Evolutionary conservation across 108 stramenopile genomes (phyloP), one percentile per base, ranked within the genome.

Genomic region (Epipyxis sp.): DNA sequence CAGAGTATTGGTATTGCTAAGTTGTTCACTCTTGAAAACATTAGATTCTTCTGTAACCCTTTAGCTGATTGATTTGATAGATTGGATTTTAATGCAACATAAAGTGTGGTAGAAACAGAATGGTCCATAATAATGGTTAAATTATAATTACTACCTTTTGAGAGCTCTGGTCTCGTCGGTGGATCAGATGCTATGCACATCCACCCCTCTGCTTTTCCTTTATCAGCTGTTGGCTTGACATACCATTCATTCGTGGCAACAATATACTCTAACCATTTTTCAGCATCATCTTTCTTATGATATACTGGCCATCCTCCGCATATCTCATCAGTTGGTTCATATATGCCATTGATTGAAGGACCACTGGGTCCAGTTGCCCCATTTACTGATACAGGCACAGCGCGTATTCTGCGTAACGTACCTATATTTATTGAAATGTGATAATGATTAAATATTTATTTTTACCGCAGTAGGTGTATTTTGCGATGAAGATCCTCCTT

Each of bases 231-330:
- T 13, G 61, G 61, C 34, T 65, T 65, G 27, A 65, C 61, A 65
- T 35, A 65, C 61, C 61, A 65, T 65, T 65, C 61, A 35, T 65
- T 29, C 10, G 34, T 13, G 61, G 61, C 61, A 32, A 65, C 61
- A 32, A 35, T 65, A 65, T 65, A 65, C 35, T 65, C 61, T 37
- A 65, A 65, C 61, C 61, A 65, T 65, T 65, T 65, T 32, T 65
- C 61, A 37, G 13, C 6, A 65, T 65, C 61, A 65, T 65, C 61
- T 37, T 65, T 65, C 35, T 65, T 65, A 29, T 32, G 61, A 65
- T 65, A 65, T 16, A 65, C 61, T 65, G 61, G 61, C 61, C 61
- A 65, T 65, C 61, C 61, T 32, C 61, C 61, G 34, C 61, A 65
- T 35, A 29, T 35, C 35, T 65, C 61, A 35, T 65, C 61, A 6